Evolutionary conservation across 345 rosid genomes (phyloP), one percentile per base, ranked within the genome.

Genomic region (Eucalyptus erythrocorys): DNA sequence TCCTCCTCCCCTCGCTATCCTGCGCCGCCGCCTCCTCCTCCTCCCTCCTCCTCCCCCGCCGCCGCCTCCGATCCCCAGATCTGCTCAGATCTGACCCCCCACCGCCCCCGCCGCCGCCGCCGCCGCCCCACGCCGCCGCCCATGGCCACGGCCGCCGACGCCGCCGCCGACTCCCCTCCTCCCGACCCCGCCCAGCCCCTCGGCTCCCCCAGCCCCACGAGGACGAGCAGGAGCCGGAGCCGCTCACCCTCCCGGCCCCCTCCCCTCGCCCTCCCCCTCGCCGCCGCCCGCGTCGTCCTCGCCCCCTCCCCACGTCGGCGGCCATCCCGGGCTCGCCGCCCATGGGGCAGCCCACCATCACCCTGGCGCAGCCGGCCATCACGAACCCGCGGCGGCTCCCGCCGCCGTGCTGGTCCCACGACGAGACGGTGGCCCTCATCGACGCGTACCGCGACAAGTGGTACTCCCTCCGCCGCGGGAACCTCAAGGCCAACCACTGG

Each of bases 361-460:
- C 91, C 8, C 85, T 87, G 45, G 89, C 93, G 16, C 89, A 87
- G 53, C 89, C 91, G 10, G 92, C 91, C 89, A 50, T 92, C 86
- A 48, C 93, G 3, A 90, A 93, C 53, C 95, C 97, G 2, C 95
- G 99, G 47, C 98, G 99, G 47, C 95, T 97, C 30, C 99, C 99
- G 5, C 99, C 99, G 42, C 99, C 98, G 19, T 96, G 99, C 88
- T 97, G 99, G 99, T 94, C 99, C 55, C 97, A 90, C 64, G 99
- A 96, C 45, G 99, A 97, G 89, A 97, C 99, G 51, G 90, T 91
- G 45, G 98, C 97, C 37, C 91, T 97, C 13, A 96, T 97, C 68
- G 99, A 97, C 81, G 95, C 91, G 3, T 97, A 97, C 92, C 93
- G 98, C 22, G 99, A 97, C 80, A 96, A 95, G 92, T 96, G 99